phyloP scores from a whole-genome alignment of 805 yeast species.

The Starmerella khaoyaiensis region DNA sequence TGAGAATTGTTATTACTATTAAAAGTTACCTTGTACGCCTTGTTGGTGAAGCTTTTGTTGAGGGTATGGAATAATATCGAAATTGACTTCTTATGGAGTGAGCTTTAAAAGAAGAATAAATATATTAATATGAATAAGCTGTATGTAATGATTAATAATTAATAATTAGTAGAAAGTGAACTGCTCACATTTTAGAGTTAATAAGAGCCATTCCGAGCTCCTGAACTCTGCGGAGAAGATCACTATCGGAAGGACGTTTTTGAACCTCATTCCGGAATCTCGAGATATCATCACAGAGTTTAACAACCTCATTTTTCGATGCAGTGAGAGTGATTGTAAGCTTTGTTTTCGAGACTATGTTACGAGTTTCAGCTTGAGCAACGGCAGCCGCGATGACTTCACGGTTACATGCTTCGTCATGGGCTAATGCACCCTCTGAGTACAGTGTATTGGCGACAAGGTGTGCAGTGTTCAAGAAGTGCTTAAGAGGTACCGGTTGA shows the following conservation, averaged over 20 bases:
- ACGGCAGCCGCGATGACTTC: constrained; percentile 31
- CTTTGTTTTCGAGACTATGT: constrained; percentile 23
- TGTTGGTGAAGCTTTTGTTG: too few species aligned
- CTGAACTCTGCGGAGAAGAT: constrained; percentile 6
- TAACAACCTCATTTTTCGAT: constrained; percentile 18
- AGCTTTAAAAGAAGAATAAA: too few species aligned
- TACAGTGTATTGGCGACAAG: constrained; percentile 32
- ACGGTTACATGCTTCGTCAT: constrained; percentile 32
- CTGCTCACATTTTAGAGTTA: constrained; percentile 1
- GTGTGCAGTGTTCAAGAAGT: constrained; percentile 29
- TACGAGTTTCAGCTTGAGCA: constrained; percentile 26
- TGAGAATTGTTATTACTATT: too few species aligned
- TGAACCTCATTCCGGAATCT: constrained; percentile 27
- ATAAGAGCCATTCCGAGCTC: constrained; percentile 8
- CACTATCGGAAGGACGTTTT: constrained; percentile 11
- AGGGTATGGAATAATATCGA: too few species aligned
- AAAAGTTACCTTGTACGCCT: too few species aligned
- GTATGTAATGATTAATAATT: too few species aligned
- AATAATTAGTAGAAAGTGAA: too few species aligned
- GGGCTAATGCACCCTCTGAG: constrained; percentile 32
- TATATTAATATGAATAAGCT: too few species aligned
- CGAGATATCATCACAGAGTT: constrained; percentile 27
- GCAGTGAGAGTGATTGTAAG: constrained; percentile 6
- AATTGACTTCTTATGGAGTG: too few species aligned
- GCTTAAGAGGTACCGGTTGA: constrained; percentile 22